Conservation (phyloP, 345 rosid species). For the Eucalyptus pumila region DNA sequence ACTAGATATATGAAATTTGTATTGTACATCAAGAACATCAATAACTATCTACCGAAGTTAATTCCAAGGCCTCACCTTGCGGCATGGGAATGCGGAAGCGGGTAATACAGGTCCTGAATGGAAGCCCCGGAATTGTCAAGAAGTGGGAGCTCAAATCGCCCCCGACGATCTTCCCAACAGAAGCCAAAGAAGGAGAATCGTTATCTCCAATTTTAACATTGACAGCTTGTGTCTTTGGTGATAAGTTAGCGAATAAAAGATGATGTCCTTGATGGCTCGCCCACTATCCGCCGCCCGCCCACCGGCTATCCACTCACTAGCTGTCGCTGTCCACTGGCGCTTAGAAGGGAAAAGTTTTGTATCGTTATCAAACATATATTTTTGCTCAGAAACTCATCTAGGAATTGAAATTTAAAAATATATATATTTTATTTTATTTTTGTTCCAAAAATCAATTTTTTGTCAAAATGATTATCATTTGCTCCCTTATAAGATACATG, state of each 20-base stretch:
- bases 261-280: background rate
- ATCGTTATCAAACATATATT: too few relatives aligned
- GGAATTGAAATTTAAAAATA: too few relatives aligned
- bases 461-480: too few relatives aligned
- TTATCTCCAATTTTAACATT: conserved; percentile 4
- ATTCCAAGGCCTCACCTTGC: conserved; percentile 36
- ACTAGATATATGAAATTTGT: background rate
- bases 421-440: too few relatives aligned
- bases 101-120: conserved; percentile 41
- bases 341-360: too few relatives aligned
- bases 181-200: background rate
- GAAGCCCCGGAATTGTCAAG: conserved; percentile 24
- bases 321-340: too few relatives aligned
- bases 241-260: background rate
- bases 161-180: background rate
- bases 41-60: background rate
- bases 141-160: conserved; percentile 14
- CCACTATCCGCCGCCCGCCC: too few relatives aligned
- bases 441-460: too few relatives aligned
- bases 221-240: conserved; percentile 10
- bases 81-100: conserved; percentile 46
- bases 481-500: too few relatives aligned
- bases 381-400: too few relatives aligned
- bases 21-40: background rate
- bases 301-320: too few relatives aligned